Base-by-base conservation (phyloP, 2,329 filamentous ascomycete species). In the Neospermospora avenae region DNA sequence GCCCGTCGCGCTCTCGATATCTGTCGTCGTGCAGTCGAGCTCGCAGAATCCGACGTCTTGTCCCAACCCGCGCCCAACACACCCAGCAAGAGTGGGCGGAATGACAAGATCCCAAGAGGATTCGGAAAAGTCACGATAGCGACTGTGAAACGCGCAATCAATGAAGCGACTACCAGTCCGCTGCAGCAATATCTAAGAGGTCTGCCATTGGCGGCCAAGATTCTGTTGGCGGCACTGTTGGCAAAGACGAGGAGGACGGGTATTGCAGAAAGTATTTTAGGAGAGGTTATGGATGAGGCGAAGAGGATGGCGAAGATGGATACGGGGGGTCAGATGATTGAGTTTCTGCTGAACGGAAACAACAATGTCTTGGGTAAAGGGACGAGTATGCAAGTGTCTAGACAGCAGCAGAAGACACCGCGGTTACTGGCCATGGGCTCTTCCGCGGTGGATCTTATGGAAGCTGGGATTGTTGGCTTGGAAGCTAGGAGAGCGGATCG, bases 1-100 rank as follows among this genome's bases (percentile, higher is more conserved):
- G 95, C 95, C 18, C 83, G 95, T 59, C 86, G 95, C 65, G 95
- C 93, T 1, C 81, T 99, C 20, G 95, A 99, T 70, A 98, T 99
- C 61, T 99, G 96, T 74, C 85, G 95, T 31, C 85, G 95, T 65
- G 95, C 95, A 1, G 95, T 99, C 14, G 95, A 99, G 75, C 86
- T 99, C 25, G 95, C 93, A 31, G 95, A 99, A 74, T 82, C 88
- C 53, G 88, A 93, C 57, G 71, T 70, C 45, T 76, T 75, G 57
- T 68, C 76, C 7, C 62, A 68, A 41, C 56, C 57, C 11, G 71
- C 67, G 4, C 80, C 84, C 16, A 73, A 77, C 61, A 90, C 87
- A 3, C 87, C 88, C 7, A 89, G 83, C 76, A 89, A 86, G 62
- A 76, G 70, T 22, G 68, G 77, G 74, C 70, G 74, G 72, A 59